A percentile compares a stretch with the other conserved stretches of the same genome.
These are phyloP conservation scores for Ceratocystis destructans DNA, from an alignment of 2,329 filamentous ascomycete genomes.

Conservation along the genomic window DNA sequence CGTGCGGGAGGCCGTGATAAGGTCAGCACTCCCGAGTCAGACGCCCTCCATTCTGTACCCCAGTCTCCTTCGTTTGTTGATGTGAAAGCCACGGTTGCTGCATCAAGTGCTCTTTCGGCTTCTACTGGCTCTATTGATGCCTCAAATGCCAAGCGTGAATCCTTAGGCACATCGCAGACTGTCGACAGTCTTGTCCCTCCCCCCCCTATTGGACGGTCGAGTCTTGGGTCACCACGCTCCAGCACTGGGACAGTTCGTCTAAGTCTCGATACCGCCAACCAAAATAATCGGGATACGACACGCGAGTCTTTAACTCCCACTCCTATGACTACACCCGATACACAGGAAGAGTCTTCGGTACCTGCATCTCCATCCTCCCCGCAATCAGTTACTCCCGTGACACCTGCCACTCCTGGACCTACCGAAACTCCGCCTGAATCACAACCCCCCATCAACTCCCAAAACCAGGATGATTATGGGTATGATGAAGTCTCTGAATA, in stretches of 20 bases:
- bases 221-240: neutral
- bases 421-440: neutral
- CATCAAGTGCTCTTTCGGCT: slow-evolving; percentile 5
- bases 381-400: slow-evolving; percentile 2
- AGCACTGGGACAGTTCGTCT: slow-evolving; percentile 9
- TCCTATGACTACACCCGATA: neutral
- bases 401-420: slow-evolving; percentile 8
- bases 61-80: slow-evolving; percentile 8
- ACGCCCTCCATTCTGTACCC: slow-evolving; percentile 11
- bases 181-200: slow-evolving; percentile 10
- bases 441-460: neutral
- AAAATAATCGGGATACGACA: neutral
- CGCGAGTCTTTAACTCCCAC: slow-evolving; percentile 18
- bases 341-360: neutral
- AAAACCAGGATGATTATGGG: slow-evolving; percentile 6
- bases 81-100: slow-evolving; percentile 7
- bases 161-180: neutral
- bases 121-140: slow-evolving; percentile 7
- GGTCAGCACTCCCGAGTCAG: slow-evolving; percentile 18
- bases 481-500: slow-evolving; percentile 13
- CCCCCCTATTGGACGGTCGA: slow-evolving; percentile 3
- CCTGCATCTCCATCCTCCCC: neutral
- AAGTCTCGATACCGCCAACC: neutral
- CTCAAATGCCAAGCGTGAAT: slow-evolving; percentile 32
- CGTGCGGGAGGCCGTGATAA: slow-evolving; percentile 42